Evolutionary conservation across 2,329 filamentous ascomycete species (phyloP).

Genomic region (Ophiocordyceps camponoti-rufipedis): DNA sequence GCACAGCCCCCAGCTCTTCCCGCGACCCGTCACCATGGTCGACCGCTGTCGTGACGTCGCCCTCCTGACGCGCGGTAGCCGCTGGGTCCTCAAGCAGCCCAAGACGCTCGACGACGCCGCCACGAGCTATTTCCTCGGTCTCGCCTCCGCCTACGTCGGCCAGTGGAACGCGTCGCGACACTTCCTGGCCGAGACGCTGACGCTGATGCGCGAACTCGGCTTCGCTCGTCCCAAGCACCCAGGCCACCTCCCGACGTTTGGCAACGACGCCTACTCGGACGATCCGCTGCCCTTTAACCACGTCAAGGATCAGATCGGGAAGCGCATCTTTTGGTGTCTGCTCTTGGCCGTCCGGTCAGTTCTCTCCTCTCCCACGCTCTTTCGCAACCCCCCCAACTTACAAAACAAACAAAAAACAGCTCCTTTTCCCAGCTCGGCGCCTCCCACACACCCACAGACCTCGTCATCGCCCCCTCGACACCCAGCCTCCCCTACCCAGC

Average conservation of each 20-base stretch:
- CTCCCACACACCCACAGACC: constrained; percentile 48
- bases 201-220: constrained; percentile 48
- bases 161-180: constrained; percentile 48
- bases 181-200: constrained; percentile 56
- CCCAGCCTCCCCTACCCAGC: constrained; percentile 61
- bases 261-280: constrained; percentile 17
- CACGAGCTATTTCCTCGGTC: constrained; percentile 57
- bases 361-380: no score
- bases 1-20: constrained; percentile 45
- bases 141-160: constrained; percentile 49
- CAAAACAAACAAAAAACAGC: constrained; percentile 16
- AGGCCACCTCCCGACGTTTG: constrained; percentile 20
- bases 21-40: constrained; percentile 50
- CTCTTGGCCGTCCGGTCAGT: constrained; percentile 57
- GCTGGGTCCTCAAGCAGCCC: constrained; percentile 25
- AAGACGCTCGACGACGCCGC: constrained; percentile 38
- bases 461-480: constrained; percentile 61
- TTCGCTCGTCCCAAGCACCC: constrained; percentile 37
- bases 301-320: constrained; percentile 54
- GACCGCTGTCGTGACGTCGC: constrained; percentile 54
- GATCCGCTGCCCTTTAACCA: constrained; percentile 40
- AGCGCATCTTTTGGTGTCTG: constrained; percentile 71
- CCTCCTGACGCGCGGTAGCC: constrained; percentile 44
- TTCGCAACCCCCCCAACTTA: no score
- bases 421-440: constrained; percentile 64